Conservation (phyloP, 1,284 basidiomycete species). For the Cutaneotrichosporon cutaneum region DNA sequence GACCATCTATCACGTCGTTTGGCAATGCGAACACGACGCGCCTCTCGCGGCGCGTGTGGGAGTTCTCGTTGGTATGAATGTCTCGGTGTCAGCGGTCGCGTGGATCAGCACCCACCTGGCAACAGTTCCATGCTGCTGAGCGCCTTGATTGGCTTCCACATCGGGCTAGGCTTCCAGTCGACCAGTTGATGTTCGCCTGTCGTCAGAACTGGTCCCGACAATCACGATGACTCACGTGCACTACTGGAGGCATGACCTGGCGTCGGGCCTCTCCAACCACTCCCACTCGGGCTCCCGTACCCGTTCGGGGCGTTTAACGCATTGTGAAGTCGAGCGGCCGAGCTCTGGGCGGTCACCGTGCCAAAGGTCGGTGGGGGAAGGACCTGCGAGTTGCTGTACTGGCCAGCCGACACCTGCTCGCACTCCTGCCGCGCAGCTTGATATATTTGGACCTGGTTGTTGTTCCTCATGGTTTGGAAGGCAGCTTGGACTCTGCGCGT, state of each 20-base stretch:
- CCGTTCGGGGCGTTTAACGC: background rate
- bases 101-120: slow-evolving; percentile 30
- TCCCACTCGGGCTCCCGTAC: background rate
- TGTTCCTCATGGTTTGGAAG: slow-evolving; percentile 29
- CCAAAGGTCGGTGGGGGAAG: slow-evolving; percentile 26
- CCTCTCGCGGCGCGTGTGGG: slow-evolving; percentile 34
- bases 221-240: background rate
- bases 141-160: slow-evolving; percentile 51
- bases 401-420: slow-evolving; percentile 23
- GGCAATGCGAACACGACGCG: slow-evolving; percentile 35
- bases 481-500: slow-evolving; percentile 26
- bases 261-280: background rate
- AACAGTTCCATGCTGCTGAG: slow-evolving; percentile 43
- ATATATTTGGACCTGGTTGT: slow-evolving; percentile 24
- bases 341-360: slow-evolving; percentile 12
- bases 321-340: background rate
- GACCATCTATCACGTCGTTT: slow-evolving; percentile 39
- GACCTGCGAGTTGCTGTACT: background rate
- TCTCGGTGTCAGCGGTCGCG: slow-evolving; percentile 24
- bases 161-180: slow-evolving; percentile 50
- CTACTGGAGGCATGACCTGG: slow-evolving; percentile 1
- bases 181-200: slow-evolving; percentile 23
- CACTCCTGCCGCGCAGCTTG: slow-evolving; percentile 25
- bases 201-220: background rate
- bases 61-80: slow-evolving; percentile 37